Evolutionary conservation across 306 rosid species (phyloP).

Genomic region (Cicer bijugum): DNA sequence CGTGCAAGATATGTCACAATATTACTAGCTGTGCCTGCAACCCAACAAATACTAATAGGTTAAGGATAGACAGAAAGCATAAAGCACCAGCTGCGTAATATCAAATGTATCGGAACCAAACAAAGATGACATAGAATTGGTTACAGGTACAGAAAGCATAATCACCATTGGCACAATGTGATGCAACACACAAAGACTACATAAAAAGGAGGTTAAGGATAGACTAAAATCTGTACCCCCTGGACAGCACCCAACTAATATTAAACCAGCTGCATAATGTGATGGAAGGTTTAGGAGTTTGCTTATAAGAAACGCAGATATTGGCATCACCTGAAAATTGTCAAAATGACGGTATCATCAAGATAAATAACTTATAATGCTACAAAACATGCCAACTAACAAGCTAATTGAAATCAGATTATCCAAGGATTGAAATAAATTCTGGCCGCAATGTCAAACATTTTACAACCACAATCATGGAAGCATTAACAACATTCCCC

Average conservation of each 20-base stretch:
- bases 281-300: conserved; percentile 79
- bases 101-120: conserved; percentile 41
- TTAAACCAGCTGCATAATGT: conserved; percentile 86
- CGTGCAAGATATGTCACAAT: conserved; percentile 88
- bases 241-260: conserved; percentile 82
- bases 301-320: conserved; percentile 73
- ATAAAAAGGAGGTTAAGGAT: not conserved
- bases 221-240: conserved; percentile 63
- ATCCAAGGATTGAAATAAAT: not conserved
- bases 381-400: conserved; percentile 10
- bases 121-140: conserved; percentile 10
- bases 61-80: conserved; percentile 4
- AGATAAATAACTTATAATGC: conserved; percentile 1
- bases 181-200: not conserved
- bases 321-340: conserved; percentile 82
- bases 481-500: not conserved
- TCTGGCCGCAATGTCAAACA: not conserved
- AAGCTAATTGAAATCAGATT: not conserved
- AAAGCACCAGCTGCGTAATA: not conserved
- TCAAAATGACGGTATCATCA: conserved; percentile 29
- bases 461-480: not conserved
- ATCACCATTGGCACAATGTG: not conserved
- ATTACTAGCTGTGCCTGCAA: conserved; percentile 94
- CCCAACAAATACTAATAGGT: conserved; percentile 29
- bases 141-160: not conserved